phyloP scores from a whole-genome alignment of 2,329 filamentous ascomycete genomes.

The Trichoderma harzianum region DNA sequence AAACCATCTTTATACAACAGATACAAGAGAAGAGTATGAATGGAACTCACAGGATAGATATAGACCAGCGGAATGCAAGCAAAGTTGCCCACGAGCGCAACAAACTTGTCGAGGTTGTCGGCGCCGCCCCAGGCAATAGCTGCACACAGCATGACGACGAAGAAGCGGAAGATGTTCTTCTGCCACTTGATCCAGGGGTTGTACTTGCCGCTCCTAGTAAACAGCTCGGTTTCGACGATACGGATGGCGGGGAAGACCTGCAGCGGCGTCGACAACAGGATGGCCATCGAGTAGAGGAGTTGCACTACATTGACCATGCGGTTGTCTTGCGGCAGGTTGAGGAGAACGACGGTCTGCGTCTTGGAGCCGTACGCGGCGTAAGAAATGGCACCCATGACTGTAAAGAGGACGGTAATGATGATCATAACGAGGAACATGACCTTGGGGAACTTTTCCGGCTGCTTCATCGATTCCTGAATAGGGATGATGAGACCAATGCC shows the following conservation, averaged over 20 bases:
- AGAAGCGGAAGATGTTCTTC: slow-evolving; percentile 96
- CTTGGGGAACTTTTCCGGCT: slow-evolving; percentile 83
- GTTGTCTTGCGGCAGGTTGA: slow-evolving; percentile 94
- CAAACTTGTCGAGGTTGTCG: slow-evolving; percentile 94
- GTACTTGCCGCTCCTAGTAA: slow-evolving; percentile 92
- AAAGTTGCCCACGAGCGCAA: slow-evolving; percentile 93
- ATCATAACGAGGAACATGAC: slow-evolving; percentile 92
- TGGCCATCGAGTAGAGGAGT: slow-evolving; percentile 96
- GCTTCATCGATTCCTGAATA: slow-evolving; percentile 94
- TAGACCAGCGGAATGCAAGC: slow-evolving; percentile 96
- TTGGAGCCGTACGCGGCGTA: slow-evolving; percentile 94
- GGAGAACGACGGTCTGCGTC: slow-evolving; percentile 92
- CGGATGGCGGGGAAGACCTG: slow-evolving; percentile 98
- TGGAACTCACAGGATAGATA: slow-evolving; percentile 82
- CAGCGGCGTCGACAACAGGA: slow-evolving; percentile 87
- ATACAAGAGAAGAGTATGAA: neutral
- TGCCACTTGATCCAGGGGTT: slow-evolving; percentile 99
- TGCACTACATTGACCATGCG: slow-evolving; percentile 95
- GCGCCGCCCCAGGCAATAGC: slow-evolving; percentile 89
- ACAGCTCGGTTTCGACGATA: slow-evolving; percentile 91
- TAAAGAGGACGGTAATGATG: slow-evolving; percentile 87
- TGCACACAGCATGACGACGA: slow-evolving; percentile 83
- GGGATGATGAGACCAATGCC: slow-evolving; percentile 97
- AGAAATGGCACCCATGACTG: slow-evolving; percentile 85
- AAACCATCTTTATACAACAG: neutral